Conservation (phyloP, 129 eudicot genomes). For the Chrysanthemum lavandulifolium region DNA sequence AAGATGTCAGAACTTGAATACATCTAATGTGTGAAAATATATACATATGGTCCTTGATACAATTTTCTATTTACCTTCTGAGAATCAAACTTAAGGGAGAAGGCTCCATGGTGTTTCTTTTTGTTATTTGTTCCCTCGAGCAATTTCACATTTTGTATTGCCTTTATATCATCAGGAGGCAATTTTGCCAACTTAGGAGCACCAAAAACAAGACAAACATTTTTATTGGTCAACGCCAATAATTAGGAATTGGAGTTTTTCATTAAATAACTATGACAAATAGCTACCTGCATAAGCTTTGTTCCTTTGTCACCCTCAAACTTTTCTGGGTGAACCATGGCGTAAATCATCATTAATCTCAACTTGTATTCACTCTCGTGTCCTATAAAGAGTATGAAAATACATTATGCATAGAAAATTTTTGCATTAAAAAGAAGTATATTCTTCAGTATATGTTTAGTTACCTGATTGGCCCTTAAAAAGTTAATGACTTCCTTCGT, state of each 20-base stretch:
- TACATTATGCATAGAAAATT: not conserved
- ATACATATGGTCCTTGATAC: not conserved
- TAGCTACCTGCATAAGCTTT: conserved; percentile 92
- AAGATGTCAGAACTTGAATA: conserved; percentile 16
- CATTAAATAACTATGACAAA: not conserved
- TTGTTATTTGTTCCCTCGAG: conserved; percentile 52
- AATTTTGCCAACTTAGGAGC: conserved; percentile 74
- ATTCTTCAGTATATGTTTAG: conserved; percentile 4
- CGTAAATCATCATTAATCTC: conserved; percentile 82
- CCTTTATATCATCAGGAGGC: conserved; percentile 65
- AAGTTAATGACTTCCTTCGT: conserved; percentile 77
- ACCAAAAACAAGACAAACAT: not conserved
- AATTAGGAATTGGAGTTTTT: not conserved
- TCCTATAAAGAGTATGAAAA: conserved; percentile 38
- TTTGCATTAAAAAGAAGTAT: conserved; percentile 5
- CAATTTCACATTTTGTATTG: conserved; percentile 62
- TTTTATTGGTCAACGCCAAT: not conserved
- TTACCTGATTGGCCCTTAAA: conserved; percentile 65
- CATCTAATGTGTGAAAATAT: not conserved
- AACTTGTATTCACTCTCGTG: conserved; percentile 48
- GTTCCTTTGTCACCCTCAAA: conserved; percentile 88
- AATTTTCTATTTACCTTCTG: conserved; percentile 50
- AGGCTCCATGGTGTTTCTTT: conserved; percentile 64
- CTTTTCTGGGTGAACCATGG: conserved; percentile 77
- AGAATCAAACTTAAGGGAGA: conserved; percentile 85